These are phyloP conservation scores for Trichophyton simii DNA, from an alignment of 2,329 filamentous ascomycete species.

Conservation along the genomic window DNA sequence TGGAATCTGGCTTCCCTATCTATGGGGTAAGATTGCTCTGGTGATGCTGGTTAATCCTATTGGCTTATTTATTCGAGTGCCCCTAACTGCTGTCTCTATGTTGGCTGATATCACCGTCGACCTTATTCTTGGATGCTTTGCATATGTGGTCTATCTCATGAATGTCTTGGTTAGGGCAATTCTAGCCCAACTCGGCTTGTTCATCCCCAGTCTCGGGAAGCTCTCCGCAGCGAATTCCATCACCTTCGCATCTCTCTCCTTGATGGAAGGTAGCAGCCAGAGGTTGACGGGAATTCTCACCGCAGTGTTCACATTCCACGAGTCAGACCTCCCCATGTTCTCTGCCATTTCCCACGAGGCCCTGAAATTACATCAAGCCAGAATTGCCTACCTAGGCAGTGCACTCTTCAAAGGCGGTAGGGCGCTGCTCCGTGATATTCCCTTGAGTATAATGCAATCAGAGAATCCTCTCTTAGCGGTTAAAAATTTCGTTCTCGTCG, in stretches of 20 bases:
- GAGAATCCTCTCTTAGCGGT: not conserved
- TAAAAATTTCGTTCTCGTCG: not conserved
- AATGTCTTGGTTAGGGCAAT: slow-evolving; percentile 24
- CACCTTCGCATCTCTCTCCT: slow-evolving; percentile 29
- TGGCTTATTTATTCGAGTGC: slow-evolving; percentile 51
- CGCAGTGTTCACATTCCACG: slow-evolving; percentile 31
- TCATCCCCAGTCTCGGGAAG: slow-evolving; percentile 27
- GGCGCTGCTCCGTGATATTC: slow-evolving; percentile 32
- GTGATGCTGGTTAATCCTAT: slow-evolving; percentile 69
- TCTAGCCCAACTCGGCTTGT: slow-evolving; percentile 23
- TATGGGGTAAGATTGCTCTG: slow-evolving; percentile 73
- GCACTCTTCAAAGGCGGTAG: slow-evolving; percentile 29
- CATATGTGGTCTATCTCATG: slow-evolving; percentile 35
- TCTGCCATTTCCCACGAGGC: slow-evolving; percentile 64
- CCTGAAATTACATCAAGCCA: slow-evolving; percentile 47
- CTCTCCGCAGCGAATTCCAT: slow-evolving; percentile 26
- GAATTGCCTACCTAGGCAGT: slow-evolving; percentile 35
- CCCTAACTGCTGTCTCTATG: slow-evolving; percentile 59
- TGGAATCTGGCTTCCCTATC: slow-evolving; percentile 83
- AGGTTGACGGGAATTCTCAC: slow-evolving; percentile 28
- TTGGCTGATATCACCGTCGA: slow-evolving; percentile 72
- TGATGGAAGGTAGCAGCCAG: slow-evolving; percentile 31
- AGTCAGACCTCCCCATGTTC: slow-evolving; percentile 60
- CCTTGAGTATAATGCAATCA: slow-evolving; percentile 16
- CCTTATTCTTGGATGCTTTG: slow-evolving; percentile 51